Evolutionary conservation across 2,329 filamentous ascomycete genomes (phyloP), one percentile per base, ranked within the genome.

Genomic region (Arachnopeziza araneosa): DNA sequence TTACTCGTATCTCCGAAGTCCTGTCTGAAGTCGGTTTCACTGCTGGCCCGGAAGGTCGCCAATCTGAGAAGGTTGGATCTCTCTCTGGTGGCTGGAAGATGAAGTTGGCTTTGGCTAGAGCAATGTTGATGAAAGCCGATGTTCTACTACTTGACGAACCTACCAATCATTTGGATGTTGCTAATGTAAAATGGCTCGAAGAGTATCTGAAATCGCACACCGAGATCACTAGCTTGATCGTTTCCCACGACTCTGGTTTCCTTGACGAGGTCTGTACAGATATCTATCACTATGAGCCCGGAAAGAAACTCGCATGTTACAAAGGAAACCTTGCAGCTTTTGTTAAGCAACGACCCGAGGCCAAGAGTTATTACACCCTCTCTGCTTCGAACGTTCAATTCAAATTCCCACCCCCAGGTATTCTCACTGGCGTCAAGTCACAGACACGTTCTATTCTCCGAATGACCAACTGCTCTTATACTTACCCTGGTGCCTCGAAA

Each of bases 21-120:
- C 78, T 99, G 63, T 83, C 86, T 55, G 93, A 98, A 74, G 95
- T 99, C 70, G 96, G 96, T 51, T 99, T 99, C 78, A 96, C 90
- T 23, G 77, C 90, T 63, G 93, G 93, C 2, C 91, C 92, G 0
- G 90, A 95, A 67, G 95, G 93, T 61, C 86, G 91, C 62, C 95
- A 98, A 76, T 83, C 87, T 6, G 86, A 97, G 74, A 90, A 89
- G 69, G 95, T 99, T 61, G 95, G 95, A 68, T 97, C 93, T 22
- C 79, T 99, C 44, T 98, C 95, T 51, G 95, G 95, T 77, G 95
- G 95, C 73, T 99, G 95, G 95, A 98, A 98, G 84, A 99, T 99
- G 95, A 99, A 99, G 86, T 80, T 99, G 63, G 95, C 95, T 66
- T 78, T 99, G 75, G 95, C 95, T 56, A 86, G 95, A 70, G 95